Evolutionary conservation across 305 asterid species (phyloP).

Genomic region (Fraxinus nigra): DNA sequence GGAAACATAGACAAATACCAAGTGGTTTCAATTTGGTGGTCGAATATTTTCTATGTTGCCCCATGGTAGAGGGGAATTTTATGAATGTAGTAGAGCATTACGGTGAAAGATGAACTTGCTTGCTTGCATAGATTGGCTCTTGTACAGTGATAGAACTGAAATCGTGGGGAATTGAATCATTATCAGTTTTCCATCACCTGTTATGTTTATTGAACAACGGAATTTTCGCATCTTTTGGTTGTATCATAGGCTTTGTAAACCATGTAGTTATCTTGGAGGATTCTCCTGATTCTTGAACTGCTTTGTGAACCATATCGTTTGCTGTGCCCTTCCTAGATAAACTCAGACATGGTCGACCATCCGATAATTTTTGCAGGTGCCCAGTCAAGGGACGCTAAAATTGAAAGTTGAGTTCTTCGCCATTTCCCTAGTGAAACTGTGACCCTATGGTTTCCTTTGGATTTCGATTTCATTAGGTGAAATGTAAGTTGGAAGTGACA

Average conservation of each 20-base stretch:
- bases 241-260: background rate
- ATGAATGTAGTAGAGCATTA: background rate
- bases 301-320: background rate
- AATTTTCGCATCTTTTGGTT: background rate
- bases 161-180: background rate
- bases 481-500: too few relatives aligned
- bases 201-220: background rate
- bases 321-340: background rate
- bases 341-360: background rate
- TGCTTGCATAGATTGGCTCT: background rate
- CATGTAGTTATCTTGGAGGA: background rate
- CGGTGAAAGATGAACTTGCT: constrained; percentile 15
- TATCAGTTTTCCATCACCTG: background rate
- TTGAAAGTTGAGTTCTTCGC: background rate
- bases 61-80: background rate
- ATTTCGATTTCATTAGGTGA: too few relatives aligned
- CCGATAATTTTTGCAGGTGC: background rate
- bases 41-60: background rate
- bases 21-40: background rate
- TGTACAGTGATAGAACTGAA: background rate
- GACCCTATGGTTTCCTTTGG: background rate
- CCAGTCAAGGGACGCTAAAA: background rate
- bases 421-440: background rate
- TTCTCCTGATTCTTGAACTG: background rate
- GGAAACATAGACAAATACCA: constrained; percentile 25